A percentile compares a stretch with the other conserved stretches of the same genome.
Evolutionary conservation across 1,139 yeast genomes (phyloP).

Genomic region (Magnusiomyces fungicola): DNA sequence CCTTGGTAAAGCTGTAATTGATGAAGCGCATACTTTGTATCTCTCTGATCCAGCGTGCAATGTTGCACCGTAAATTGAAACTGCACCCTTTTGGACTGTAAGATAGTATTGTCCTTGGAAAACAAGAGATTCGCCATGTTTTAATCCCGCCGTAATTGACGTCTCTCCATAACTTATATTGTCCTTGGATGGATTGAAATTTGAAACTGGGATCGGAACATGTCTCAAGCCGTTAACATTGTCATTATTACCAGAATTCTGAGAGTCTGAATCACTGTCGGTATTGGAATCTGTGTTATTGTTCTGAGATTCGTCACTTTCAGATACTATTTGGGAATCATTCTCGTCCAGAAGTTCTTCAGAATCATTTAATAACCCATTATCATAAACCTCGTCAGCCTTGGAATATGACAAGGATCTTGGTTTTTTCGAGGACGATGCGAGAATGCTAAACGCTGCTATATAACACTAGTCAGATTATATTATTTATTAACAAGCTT

Average conservation of each 20-base stretch:
- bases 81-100: conserved; percentile 51
- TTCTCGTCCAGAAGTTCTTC: not conserved
- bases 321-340: not conserved
- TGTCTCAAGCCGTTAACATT: no score
- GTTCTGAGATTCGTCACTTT: not conserved
- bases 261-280: no score
- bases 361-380: no score
- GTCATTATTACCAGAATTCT: no score
- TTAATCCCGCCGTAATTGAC: not conserved
- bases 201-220: conserved; percentile 10
- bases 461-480: not conserved
- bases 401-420: no score
- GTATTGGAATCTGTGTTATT: no score
- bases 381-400: no score
- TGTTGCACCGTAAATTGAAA: conserved; percentile 46
- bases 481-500: no score
- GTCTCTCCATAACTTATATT: conserved; percentile 14
- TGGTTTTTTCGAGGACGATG: no score
- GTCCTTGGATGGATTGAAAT: conserved; percentile 14
- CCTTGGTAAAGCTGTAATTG: conserved; percentile 48
- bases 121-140: conserved; percentile 31
- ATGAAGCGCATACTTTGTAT: conserved; percentile 38
- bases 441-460: not conserved
- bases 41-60: conserved; percentile 26
- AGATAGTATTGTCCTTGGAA: conserved; percentile 54